phyloP scores from a whole-genome alignment of 164 flowering plant species.

The Umbellularia californica region DNA sequence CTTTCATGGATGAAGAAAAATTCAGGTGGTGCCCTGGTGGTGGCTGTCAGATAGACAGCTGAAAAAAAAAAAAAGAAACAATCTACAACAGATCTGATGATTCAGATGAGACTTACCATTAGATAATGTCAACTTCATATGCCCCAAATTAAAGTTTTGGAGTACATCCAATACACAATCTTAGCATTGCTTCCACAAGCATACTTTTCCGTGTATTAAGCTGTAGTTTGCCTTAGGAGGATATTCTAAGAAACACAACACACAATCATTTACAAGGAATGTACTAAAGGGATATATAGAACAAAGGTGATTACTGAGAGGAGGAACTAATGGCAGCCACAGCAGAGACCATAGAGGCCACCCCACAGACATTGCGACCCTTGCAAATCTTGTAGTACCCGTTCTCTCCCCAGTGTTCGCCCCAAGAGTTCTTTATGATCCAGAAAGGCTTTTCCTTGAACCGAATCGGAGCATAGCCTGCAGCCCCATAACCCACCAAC shows the following conservation, averaged over 20 bases:
- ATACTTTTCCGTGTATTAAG: not conserved
- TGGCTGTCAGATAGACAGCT: no score
- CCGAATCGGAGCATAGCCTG: slow-evolving; percentile 65
- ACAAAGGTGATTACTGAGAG: not conserved
- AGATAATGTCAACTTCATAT: no score
- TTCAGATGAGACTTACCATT: no score
- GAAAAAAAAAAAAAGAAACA: no score
- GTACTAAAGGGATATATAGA: not conserved
- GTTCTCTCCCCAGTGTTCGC: slow-evolving; percentile 84
- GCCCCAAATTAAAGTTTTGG: no score
- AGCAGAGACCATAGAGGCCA: slow-evolving; percentile 89
- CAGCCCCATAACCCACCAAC: slow-evolving; percentile 77
- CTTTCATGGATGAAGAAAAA: no score
- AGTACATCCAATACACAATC: no score
- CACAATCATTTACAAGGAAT: not conserved
- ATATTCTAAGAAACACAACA: not conserved
- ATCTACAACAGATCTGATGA: no score
- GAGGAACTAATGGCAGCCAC: slow-evolving; percentile 50
- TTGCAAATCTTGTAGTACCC: slow-evolving; percentile 94
- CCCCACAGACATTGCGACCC: slow-evolving; percentile 82
- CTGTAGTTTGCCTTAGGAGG: not conserved
- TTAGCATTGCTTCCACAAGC: not conserved
- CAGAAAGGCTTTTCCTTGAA: slow-evolving; percentile 85
- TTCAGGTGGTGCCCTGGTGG: no score
- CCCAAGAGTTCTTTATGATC: slow-evolving; percentile 98